A percentile compares a stretch with the other conserved stretches of the same genome.
Conservation (phyloP, 2,329 filamentous ascomycete genomes). For the Corniculantispora saksenae region DNA sequence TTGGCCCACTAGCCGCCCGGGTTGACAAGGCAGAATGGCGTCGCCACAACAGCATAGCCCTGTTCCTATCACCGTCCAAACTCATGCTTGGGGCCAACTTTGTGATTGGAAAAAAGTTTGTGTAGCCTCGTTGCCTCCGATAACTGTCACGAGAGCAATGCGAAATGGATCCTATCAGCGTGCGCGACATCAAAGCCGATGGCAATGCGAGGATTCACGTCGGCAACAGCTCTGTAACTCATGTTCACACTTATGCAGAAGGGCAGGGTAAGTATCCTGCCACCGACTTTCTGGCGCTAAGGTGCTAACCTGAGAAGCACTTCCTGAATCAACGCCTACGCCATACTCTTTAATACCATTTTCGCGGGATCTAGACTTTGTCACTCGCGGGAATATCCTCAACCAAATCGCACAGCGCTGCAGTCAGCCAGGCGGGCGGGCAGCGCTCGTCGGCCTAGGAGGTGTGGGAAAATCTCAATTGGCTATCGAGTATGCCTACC, state of each 20-base stretch:
- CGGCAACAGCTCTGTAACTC: constrained; percentile 1
- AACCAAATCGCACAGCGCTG: constrained; percentile 26
- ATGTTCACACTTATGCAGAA: constrained; percentile 1
- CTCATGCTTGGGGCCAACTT: neutral
- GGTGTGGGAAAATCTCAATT: constrained; percentile 30
- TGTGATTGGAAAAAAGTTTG: neutral
- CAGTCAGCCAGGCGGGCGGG: constrained; percentile 21
- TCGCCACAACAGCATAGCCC: neutral
- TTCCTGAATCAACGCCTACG: neutral
- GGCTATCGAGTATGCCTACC: constrained; percentile 4
- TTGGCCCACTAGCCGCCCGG: constrained; percentile 9
- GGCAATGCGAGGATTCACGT: neutral
- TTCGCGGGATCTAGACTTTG: constrained; percentile 33
- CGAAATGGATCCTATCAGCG: constrained; percentile 1
- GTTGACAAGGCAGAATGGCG: neutral
- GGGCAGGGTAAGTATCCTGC: neutral
- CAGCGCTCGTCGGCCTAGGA: constrained; percentile 37
- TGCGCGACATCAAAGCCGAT: constrained; percentile 4
- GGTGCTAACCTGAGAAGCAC: neutral
- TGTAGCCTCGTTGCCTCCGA: neutral
- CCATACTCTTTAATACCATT: constrained; percentile 26
- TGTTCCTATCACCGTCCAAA: neutral
- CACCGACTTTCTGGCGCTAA: neutral
- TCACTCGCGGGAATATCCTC: constrained; percentile 31
- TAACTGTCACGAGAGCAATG: neutral